Conservation (phyloP, 2,329 filamentous ascomycete species). For the Venturia carpophila region DNA sequence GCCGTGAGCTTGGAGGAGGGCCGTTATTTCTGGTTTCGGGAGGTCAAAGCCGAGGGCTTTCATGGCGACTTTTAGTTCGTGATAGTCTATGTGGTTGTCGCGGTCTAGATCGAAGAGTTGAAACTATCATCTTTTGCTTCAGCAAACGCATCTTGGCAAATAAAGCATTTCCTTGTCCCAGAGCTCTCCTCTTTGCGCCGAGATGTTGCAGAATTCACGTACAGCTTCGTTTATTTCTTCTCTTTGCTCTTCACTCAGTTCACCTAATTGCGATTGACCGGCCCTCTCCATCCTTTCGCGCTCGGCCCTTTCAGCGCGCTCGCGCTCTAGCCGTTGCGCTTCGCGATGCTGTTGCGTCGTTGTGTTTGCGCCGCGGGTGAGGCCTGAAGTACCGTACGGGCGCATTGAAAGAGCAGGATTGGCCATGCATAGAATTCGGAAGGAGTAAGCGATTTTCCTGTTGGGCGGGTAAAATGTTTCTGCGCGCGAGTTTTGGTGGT, state of each 20-base stretch:
- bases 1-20: constrained; percentile 69
- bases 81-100: constrained; percentile 89
- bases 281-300: constrained; percentile 36
- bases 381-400: constrained; percentile 9
- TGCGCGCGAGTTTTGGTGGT: not conserved
- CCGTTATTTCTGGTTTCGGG: constrained; percentile 74
- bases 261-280: constrained; percentile 42
- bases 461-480: not conserved
- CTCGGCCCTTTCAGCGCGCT: constrained; percentile 30
- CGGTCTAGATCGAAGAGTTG: constrained; percentile 95
- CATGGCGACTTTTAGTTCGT: constrained; percentile 94
- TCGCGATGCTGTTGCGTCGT: constrained; percentile 30
- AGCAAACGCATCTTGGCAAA: constrained; percentile 9
- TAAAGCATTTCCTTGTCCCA: constrained; percentile 13
- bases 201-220: constrained; percentile 33
- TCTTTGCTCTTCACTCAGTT: constrained; percentile 76
- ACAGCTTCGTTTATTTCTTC: constrained; percentile 93
- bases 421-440: not conserved
- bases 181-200: not conserved
- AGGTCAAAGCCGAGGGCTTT: constrained; percentile 93
- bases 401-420: constrained; percentile 13
- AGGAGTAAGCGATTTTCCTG: not conserved
- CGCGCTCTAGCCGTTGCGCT: constrained; percentile 36
- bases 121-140: constrained; percentile 55
- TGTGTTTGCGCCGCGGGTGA: constrained; percentile 14